Percentiles rank a stretch among this genome's conserved stretches.
Conservation (phyloP, 352 stramenopile species). For the Globisporangium recalcitrans region DNA sequence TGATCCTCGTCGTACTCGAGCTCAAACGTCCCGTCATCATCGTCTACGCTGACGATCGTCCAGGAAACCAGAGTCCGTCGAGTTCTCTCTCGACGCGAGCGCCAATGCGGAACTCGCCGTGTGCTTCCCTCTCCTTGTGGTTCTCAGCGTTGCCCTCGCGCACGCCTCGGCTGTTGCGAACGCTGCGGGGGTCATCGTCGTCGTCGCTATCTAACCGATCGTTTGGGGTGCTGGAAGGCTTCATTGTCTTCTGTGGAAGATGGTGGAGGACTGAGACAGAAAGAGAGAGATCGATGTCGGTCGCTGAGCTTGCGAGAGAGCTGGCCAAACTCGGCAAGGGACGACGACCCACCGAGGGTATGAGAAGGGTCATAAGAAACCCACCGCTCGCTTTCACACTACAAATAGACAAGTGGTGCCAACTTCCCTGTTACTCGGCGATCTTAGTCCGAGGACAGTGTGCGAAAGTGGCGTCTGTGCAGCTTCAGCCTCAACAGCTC, state of each 20-base stretch:
- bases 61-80: conserved; percentile 75
- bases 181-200: not conserved
- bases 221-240: conserved; percentile 7
- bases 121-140: conserved; percentile 3
- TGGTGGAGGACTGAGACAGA: not conserved
- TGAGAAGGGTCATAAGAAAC: not conserved
- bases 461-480: no score
- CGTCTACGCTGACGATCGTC: conserved; percentile 44
- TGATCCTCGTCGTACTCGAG: conserved; percentile 80
- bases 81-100: conserved; percentile 61
- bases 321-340: not conserved
- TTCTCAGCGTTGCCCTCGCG: not conserved
- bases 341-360: not conserved
- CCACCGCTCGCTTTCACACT: no score
- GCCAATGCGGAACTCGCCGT: conserved; percentile 30
- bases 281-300: not conserved
- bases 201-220: not conserved
- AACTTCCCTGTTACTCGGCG: not conserved
- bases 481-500: not conserved
- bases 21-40: conserved; percentile 49
- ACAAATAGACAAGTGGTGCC: not conserved
- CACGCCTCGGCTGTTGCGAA: not conserved
- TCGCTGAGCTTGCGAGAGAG: not conserved
- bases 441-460: not conserved
- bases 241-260: conserved; percentile 7